Evolutionary conservation across 75 land plant genomes (phyloP).

Genomic region (Sequoia sempervirens): DNA sequence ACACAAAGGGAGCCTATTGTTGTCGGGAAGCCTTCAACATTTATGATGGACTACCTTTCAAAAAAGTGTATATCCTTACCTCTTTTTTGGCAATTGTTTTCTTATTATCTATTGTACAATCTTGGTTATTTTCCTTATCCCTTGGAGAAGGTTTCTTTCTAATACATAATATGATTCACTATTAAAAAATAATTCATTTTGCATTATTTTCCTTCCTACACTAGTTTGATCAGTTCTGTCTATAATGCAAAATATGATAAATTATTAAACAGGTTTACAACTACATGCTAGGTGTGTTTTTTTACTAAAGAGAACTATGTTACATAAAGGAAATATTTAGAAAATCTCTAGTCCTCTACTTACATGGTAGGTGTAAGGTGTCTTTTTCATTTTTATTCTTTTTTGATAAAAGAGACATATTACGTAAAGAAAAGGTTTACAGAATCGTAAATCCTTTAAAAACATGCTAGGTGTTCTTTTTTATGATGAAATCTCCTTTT

Average conservation of each 20-base stretch:
- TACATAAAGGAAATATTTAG: too few species aligned
- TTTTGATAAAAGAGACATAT: too few species aligned
- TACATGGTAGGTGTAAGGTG: too few species aligned
- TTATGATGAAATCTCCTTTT: too few species aligned
- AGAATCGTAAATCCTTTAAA: too few species aligned
- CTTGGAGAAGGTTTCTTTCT: not conserved
- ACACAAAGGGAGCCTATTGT: slow-evolving; percentile 60
- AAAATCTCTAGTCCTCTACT: too few species aligned
- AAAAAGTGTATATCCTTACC: slow-evolving; percentile 30
- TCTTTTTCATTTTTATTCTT: too few species aligned
- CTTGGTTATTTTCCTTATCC: not conserved
- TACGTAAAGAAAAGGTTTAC: too few species aligned
- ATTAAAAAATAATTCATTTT: not conserved
- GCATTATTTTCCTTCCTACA: not conserved
- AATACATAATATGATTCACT: not conserved
- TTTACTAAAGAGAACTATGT: too few species aligned
- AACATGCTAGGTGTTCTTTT: too few species aligned
- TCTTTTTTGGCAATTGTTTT: not conserved
- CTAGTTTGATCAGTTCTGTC: not conserved
- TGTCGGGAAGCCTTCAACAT: slow-evolving; percentile 72
- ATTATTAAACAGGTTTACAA: not conserved
- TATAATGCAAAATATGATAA: not conserved
- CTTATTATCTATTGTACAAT: not conserved
- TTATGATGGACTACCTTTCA: slow-evolving; percentile 70
- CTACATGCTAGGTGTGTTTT: too few species aligned